Conservation (phyloP, 2,329 filamentous ascomycete species). For the Penicillium glabrum region DNA sequence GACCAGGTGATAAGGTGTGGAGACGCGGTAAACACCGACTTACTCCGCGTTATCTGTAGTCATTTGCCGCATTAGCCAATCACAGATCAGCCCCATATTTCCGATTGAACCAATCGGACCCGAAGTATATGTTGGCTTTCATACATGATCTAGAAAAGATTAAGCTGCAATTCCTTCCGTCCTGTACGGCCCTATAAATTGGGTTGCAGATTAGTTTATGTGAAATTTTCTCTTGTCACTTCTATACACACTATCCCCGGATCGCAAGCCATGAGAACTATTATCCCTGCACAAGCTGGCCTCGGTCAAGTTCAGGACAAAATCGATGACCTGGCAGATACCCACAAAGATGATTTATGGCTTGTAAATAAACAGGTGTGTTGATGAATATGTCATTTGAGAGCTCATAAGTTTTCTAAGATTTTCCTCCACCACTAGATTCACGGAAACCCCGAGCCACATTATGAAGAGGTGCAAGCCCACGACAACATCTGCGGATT, state of each 20-base stretch:
- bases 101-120: neutral
- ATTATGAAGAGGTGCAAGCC: neutral
- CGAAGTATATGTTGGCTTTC: neutral
- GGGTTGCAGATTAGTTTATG: neutral
- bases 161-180: neutral
- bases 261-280: neutral
- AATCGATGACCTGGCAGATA: neutral
- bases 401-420: neutral
- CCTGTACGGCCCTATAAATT: neutral
- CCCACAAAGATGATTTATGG: neutral
- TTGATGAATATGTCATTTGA: neutral
- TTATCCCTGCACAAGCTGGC: neutral
- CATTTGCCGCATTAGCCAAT: neutral
- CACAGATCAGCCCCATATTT: neutral
- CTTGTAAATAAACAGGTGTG: neutral
- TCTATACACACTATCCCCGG: neutral
- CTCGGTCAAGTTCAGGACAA: neutral
- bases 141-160: neutral
- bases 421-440: neutral
- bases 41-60: neutral
- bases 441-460: neutral
- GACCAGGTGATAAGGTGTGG: neutral
- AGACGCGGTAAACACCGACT: neutral
- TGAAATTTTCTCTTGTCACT: neutral
- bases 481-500: neutral